These are phyloP conservation scores for Hyaloscypha finlandica DNA, from an alignment of 495 filamentous ascomycete species.

Conservation along the genomic window DNA sequence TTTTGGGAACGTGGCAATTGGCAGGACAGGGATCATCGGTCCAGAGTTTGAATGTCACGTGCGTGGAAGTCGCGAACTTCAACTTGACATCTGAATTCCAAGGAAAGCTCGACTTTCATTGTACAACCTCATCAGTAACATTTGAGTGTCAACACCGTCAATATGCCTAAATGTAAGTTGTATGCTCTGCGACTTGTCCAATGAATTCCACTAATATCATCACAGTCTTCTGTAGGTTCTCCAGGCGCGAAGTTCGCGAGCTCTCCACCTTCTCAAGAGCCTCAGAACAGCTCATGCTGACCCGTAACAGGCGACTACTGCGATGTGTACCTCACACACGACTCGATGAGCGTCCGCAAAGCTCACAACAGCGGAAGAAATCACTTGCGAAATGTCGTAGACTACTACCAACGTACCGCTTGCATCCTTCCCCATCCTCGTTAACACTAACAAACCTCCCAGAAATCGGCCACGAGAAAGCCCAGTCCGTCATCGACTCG, in stretches of 20 bases:
- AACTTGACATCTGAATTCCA: neutral
- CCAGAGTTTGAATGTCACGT: slow-evolving; percentile 14
- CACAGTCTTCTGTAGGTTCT: slow-evolving; percentile 42
- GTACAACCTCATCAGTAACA: neutral
- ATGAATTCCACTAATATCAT: slow-evolving; percentile 25
- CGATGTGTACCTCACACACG: slow-evolving; percentile 99
- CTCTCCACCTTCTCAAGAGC: slow-evolving; percentile 15
- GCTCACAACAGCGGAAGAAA: slow-evolving; percentile 96
- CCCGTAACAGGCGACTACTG: slow-evolving; percentile 83
- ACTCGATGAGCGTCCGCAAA: slow-evolving; percentile 99
- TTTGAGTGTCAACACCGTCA: slow-evolving; percentile 29
- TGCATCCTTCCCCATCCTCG: slow-evolving; percentile 10
- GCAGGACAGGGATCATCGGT: slow-evolving; percentile 15
- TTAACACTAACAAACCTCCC: slow-evolving; percentile 9
- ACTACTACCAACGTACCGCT: slow-evolving; percentile 91
- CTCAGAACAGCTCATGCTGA: slow-evolving; percentile 27
- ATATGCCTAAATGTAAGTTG: slow-evolving; percentile 82
- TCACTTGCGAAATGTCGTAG: slow-evolving; percentile 93
- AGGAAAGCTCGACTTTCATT: neutral
- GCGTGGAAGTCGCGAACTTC: slow-evolving; percentile 16
- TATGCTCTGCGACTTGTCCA: slow-evolving; percentile 1
- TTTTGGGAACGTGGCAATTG: slow-evolving; percentile 26
- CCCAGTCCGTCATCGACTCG: slow-evolving; percentile 95
- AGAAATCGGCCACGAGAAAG: slow-evolving; percentile 99
- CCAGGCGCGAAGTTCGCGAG: neutral